Evolutionary conservation across 2,329 filamentous ascomycete genomes (phyloP), one percentile per base, ranked within the genome.

Genomic region (Monilinia fructigena): DNA sequence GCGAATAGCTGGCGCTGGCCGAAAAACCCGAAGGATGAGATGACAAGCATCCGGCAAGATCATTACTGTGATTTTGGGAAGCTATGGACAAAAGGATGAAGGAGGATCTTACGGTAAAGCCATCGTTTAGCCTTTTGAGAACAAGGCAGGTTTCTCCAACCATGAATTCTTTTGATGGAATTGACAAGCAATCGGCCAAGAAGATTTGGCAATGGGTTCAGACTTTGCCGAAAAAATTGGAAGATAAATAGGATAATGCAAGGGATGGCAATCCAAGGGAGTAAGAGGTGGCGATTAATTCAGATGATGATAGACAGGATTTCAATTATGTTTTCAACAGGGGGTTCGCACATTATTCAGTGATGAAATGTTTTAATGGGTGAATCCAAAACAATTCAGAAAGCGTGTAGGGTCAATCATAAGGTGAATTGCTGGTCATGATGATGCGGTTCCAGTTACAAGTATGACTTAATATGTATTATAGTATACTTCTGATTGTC

Each of bases 41-140:
- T 26, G 31, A 60, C 16, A 12, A 60, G 16, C 58, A 60, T 35
- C 58, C 45, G 8, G 58, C 58, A 23, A 60, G 58, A 50, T 20
- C 58, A 50, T 60, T 60, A 50, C 31, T 60, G 3, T 45, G 31
- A 28, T 60, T 60, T 40, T 60, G 58, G 58, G 26, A 50, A 48
- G 45, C n/a, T 7, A 60, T 60, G 58, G 45, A 23, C 11, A 38
- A 16, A 23, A n/a, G 50, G 0, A 50, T 20, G 10, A 60, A 50
- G 45, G n/a, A 50, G 14, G 31, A 20, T 6, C 12, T 20, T 35
- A 26, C 14, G 4, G 16, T 10, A 38, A 38, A 38, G n/a, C 28
- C 45, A 50, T 23, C 14, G 20, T 60, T 60, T 50, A 31, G 58
- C 5, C 58, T 60, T 20, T 3, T 38, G 8, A 50, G n/a, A 60